Evolutionary conservation across 345 rosid species (phyloP).

Genomic region (Citropsis articulata): DNA sequence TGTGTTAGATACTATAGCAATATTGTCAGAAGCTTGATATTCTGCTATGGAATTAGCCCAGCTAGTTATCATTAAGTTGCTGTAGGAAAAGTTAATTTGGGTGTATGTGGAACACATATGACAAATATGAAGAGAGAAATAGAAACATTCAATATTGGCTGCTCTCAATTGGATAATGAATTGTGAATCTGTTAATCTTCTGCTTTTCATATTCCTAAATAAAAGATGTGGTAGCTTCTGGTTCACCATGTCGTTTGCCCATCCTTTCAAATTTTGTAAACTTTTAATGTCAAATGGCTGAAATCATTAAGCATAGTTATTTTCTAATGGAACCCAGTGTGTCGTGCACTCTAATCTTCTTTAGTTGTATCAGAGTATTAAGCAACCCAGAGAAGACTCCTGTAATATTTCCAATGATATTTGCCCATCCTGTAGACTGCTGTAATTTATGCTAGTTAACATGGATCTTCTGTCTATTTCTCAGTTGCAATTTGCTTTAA

Average conservation of each 20-base stretch:
- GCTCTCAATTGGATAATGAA: background rate
- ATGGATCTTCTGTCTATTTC: background rate
- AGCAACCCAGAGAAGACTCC: background rate
- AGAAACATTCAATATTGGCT: background rate
- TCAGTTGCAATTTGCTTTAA: background rate
- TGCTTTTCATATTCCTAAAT: background rate
- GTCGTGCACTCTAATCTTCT: background rate
- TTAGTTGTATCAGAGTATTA: background rate
- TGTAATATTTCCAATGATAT: background rate
- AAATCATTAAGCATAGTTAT: background rate
- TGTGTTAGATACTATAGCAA: background rate
- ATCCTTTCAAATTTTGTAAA: background rate
- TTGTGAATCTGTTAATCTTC: background rate
- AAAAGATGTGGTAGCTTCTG: background rate
- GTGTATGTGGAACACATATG: background rate
- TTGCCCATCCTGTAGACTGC: background rate
- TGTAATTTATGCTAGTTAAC: background rate
- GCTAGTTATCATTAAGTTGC: background rate
- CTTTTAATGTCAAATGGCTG: background rate
- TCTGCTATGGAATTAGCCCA: background rate
- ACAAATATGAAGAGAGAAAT: background rate
- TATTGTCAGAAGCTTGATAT: background rate
- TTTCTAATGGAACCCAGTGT: background rate
- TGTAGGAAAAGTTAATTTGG: background rate
- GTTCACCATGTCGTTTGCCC: background rate